Base-by-base conservation (phyloP, 2,329 filamentous ascomycete genomes). In the Aureobasidium mangrovei region DNA sequence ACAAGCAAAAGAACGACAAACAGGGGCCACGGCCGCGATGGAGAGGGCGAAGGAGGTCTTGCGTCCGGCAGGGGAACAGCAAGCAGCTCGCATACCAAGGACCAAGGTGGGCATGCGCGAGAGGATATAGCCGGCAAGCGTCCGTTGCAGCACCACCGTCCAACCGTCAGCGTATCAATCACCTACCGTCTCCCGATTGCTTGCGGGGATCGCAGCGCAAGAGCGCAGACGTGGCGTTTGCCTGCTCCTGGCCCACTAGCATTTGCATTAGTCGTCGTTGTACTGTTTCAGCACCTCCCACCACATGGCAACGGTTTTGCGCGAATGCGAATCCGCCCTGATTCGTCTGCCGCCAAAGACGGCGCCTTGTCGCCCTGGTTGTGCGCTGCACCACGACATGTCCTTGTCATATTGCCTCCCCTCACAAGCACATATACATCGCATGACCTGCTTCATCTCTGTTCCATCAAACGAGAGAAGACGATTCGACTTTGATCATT, bases 221-320 rank as follows among this genome's bases (percentile, higher is more conserved):
- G 7, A 7, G 32, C 12, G 31, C 40, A 36, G 39, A 31, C 40
- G 53, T 54, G 53, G 53, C 53, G 52, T 54, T 48, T 54, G 53
- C 53, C 48, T 54, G 36, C 53, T 48, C 43, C 32, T 53, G 44
- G 49, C 27, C 42, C 44, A 32, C 36, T 54, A 54, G 43, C 43
- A 24, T 41, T 38, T 54, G 51, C 51, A 54, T 54, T 54, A 54
- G 51, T 54, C 42, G 40, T 53, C 51, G 51, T 53, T 45, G 51
- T 54, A 54, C 51, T 46, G 33, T 44, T 54, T 54, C 42, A 51
- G 38, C 47, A 42, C 40, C 36, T 39, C 35, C 38, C 45, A 48
- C 45, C 47, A 51, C 47, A 51, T 51, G 47, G 47, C 36, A 51
- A 51, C 47, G 47, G 39, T 49, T 40, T 40, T 26, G 38, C 12